Conservation (phyloP, 2,329 filamentous ascomycete species). For the Diaporthe vaccinii region DNA sequence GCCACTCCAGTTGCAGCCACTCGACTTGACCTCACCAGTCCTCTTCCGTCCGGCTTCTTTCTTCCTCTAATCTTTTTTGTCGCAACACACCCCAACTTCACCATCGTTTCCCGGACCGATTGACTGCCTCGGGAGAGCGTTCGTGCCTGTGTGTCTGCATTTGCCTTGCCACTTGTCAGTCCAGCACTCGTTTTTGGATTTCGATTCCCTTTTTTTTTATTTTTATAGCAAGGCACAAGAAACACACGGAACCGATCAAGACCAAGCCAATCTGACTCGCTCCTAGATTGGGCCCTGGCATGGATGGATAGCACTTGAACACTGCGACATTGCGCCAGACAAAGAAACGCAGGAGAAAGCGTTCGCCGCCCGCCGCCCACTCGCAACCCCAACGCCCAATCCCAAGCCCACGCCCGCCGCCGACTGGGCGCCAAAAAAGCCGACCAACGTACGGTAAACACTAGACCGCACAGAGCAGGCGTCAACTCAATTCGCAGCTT, state of each 20-base stretch:
- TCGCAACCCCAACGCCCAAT: slow-evolving; percentile 4
- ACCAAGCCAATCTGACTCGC: slow-evolving; percentile 35
- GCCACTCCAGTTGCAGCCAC: not conserved
- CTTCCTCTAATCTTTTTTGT: not conserved
- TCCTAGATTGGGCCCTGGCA: slow-evolving; percentile 27
- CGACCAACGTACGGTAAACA: slow-evolving; percentile 35
- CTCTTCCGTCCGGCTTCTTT: slow-evolving; percentile 11
- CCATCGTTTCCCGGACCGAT: slow-evolving; percentile 8
- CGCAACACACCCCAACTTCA: not conserved
- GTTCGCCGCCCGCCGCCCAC: slow-evolving; percentile 26
- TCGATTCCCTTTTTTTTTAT: slow-evolving; percentile 26
- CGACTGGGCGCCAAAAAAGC: slow-evolving; percentile 30
- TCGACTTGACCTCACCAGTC: slow-evolving; percentile 2
- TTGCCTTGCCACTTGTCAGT: not conserved
- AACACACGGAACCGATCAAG: slow-evolving; percentile 25
- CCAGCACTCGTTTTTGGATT: slow-evolving; percentile 35
- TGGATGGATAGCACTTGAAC: slow-evolving; percentile 27
- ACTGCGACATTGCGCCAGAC: slow-evolving; percentile 28
- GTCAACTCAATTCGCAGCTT: slow-evolving; percentile 28
- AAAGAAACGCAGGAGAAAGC: slow-evolving; percentile 16
- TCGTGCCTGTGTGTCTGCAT: not conserved
- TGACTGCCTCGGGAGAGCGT: not conserved
- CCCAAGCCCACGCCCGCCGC: slow-evolving; percentile 22
- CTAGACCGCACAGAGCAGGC: slow-evolving; percentile 26
- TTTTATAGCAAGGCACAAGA: slow-evolving; percentile 11